Percentiles rank a stretch among this genome's conserved stretches.
Evolutionary conservation across 2,329 filamentous ascomycete genomes (phyloP).

Genomic region (Calonectria hawksworthii): DNA sequence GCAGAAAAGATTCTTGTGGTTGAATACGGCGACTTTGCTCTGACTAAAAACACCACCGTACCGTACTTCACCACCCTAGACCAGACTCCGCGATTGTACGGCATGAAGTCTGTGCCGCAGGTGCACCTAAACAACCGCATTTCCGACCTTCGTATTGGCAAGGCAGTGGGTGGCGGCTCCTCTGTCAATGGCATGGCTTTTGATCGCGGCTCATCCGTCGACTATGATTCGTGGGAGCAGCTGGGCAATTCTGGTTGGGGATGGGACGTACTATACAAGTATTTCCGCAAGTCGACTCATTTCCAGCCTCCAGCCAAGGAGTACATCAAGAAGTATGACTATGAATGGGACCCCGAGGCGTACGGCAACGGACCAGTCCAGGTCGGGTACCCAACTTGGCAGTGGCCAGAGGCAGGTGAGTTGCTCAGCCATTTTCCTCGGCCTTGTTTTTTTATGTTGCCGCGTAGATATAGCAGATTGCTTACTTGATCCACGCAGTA

Average conservation of each 20-base stretch:
- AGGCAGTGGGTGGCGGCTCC: background rate
- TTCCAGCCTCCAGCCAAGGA: background rate
- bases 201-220: background rate
- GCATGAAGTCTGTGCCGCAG: background rate
- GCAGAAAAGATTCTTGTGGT: background rate
- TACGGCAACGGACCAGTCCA: background rate
- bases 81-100: background rate
- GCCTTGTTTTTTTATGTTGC: background rate
- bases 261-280: background rate
- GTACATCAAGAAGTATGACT: background rate
- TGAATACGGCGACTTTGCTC: background rate
- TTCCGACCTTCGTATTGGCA: background rate
- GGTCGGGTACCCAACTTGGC: background rate
- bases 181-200: background rate
- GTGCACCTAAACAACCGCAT: background rate
- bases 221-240: background rate
- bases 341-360: background rate
- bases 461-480: background rate
- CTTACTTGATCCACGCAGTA: background rate
- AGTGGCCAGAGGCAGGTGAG: constrained; percentile 4
- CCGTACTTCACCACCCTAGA: background rate
- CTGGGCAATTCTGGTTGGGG: background rate
- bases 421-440: too few species aligned
- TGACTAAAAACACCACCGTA: background rate
- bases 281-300: background rate